A percentile compares a stretch with the other conserved stretches of the same genome.
Evolutionary conservation across 345 rosid genomes (phyloP).

Genomic region (Erucastrum elatum): DNA sequence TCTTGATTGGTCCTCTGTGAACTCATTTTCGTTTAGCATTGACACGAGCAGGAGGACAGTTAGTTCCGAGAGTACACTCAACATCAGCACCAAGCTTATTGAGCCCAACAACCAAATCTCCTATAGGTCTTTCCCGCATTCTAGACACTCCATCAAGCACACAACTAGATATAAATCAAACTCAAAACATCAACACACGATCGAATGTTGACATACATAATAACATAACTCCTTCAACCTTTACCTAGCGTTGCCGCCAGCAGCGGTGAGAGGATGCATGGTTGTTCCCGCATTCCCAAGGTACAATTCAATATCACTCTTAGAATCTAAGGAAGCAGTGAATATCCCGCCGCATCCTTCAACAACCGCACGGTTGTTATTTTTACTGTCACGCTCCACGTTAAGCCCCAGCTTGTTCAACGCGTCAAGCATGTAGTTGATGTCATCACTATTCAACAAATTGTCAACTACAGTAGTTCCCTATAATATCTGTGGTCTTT

Average conservation of each 20-base stretch:
- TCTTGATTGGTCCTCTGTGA: too few relatives aligned
- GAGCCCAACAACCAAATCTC: constrained; percentile 83
- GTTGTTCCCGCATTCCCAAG: constrained; percentile 98
- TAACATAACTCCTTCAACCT: background rate
- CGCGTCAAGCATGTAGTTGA: constrained; percentile 89
- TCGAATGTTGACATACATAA: background rate
- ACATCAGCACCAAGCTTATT: constrained; percentile 93
- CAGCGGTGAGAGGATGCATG: constrained; percentile 95
- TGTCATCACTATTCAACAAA: constrained; percentile 84
- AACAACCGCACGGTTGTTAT: constrained; percentile 56
- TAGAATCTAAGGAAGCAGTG: constrained; percentile 58
- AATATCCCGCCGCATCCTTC: constrained; percentile 89
- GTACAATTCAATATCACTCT: constrained; percentile 70
- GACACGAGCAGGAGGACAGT: constrained; percentile 85
- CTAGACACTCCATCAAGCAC: constrained; percentile 92
- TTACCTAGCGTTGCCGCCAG: constrained; percentile 90
- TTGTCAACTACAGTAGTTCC: constrained; percentile 92
- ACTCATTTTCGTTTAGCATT: constrained; percentile 42
- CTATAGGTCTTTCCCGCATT: constrained; percentile 97
- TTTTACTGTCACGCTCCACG: constrained; percentile 56
- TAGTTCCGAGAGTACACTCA: constrained; percentile 68
- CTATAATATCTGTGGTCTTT: constrained; percentile 34
- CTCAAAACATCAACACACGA: background rate
- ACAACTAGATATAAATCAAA: constrained; percentile 48
- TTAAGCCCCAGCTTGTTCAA: constrained; percentile 67